These are phyloP conservation scores for Emiliania huxleyi DNA, from an alignment of 78 protist species.

Conservation along the genomic window DNA sequence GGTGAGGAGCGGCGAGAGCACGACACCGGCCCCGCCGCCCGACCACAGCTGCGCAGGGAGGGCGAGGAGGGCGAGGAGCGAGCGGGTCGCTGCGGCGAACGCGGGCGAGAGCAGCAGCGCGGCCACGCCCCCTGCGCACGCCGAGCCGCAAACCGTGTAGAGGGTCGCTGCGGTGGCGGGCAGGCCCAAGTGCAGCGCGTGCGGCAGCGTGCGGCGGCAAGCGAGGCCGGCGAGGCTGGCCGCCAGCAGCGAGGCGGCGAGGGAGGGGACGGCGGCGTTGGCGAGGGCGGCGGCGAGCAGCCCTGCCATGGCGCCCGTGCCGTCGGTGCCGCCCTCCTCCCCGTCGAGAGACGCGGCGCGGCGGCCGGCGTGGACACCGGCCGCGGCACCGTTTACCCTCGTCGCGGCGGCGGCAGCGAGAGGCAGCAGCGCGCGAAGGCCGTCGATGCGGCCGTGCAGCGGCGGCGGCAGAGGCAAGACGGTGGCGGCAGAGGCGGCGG, in stretches of 20 bases:
- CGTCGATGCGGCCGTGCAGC: too few relatives aligned
- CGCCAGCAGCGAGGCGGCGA: neutral
- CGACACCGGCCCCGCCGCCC: too few relatives aligned
- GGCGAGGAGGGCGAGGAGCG: neutral
- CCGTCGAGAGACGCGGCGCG: neutral
- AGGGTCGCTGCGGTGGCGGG: neutral
- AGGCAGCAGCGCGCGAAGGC: too few relatives aligned
- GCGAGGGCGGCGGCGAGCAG: neutral
- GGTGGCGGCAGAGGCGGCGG: neutral
- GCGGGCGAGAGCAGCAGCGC: neutral
- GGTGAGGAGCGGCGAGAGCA: too few relatives aligned
- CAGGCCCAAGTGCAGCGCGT: neutral
- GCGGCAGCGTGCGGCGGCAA: neutral
- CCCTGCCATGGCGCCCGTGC: neutral
- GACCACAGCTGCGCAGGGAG: neutral
- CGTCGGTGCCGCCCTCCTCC: neutral
- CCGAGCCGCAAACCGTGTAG: neutral
- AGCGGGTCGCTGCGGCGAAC: neutral
- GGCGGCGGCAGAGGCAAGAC: too few relatives aligned
- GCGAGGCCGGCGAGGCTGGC: neutral
- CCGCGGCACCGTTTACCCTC: too few relatives aligned
- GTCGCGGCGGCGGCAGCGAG: too few relatives aligned
- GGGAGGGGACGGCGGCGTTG: neutral
- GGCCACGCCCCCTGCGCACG: neutral
- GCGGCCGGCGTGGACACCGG: too few relatives aligned